Evolutionary conservation across 192 early-diverging fungal species (phyloP).

Genomic region (Backusella circina): DNA sequence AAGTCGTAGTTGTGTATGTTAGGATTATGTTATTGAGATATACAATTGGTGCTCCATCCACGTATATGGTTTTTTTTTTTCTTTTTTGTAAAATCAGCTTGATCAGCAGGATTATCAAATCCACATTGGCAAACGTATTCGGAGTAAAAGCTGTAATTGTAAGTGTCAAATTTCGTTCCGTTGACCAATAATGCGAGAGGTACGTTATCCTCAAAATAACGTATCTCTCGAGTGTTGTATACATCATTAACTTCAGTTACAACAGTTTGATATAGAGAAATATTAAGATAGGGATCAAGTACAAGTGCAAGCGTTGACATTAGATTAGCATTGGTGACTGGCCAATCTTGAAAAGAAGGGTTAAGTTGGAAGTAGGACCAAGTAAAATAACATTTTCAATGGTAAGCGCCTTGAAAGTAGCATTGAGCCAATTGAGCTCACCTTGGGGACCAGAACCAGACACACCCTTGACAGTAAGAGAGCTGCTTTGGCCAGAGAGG

Average conservation of each 20-base stretch:
- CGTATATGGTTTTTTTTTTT: background rate
- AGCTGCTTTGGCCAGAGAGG: constrained; percentile 33
- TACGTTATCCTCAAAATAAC: background rate
- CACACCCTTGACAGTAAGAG: constrained; percentile 27
- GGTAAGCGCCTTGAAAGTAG: constrained; percentile 41
- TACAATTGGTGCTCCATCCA: background rate
- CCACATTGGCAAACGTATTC: background rate
- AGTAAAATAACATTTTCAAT: constrained; percentile 32
- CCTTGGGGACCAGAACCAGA: constrained; percentile 29
- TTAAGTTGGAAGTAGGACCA: constrained; percentile 26
- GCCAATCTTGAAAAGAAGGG: constrained; percentile 25
- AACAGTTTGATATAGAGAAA: background rate
- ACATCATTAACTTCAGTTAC: background rate
- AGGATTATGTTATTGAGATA: background rate
- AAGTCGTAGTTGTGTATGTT: background rate
- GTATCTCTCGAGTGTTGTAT: background rate
- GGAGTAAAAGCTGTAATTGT: background rate
- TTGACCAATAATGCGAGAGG: background rate
- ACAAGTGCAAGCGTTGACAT: background rate
- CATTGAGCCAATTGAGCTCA: constrained; percentile 33
- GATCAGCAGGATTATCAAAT: background rate
- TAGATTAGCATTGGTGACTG: background rate
- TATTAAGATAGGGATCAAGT: background rate
- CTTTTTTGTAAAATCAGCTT: too few relatives aligned
- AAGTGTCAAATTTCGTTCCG: background rate